phyloP scores from a whole-genome alignment of 2,329 filamentous ascomycete species.

The Fusarium brachygibbosum region DNA sequence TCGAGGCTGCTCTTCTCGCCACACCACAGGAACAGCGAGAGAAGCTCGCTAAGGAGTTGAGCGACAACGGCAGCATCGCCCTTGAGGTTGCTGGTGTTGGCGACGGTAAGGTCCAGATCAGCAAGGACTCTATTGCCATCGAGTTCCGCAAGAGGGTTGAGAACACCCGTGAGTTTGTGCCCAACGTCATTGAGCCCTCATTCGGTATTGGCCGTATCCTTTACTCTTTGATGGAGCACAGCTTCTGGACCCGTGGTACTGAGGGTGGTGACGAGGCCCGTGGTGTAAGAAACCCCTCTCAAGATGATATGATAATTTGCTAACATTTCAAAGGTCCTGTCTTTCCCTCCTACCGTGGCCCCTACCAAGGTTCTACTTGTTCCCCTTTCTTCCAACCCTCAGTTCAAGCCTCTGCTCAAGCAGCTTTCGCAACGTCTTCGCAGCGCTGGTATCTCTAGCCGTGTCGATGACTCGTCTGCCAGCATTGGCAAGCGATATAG shows the following conservation, averaged over 20 bases:
- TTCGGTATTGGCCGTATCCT: constrained; percentile 97
- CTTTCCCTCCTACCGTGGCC: constrained; percentile 75
- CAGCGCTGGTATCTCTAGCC: constrained; percentile 81
- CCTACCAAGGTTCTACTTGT: constrained; percentile 96
- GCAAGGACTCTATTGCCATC: constrained; percentile 83
- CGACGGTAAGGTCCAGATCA: constrained; percentile 82
- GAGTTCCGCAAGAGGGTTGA: constrained; percentile 86
- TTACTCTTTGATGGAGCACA: constrained; percentile 93
- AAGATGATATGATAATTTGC: neutral
- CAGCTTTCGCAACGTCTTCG: constrained; percentile 82
- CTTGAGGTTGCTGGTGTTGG: constrained; percentile 77
- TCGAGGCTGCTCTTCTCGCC: constrained; percentile 82
- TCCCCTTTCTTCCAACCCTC: constrained; percentile 83
- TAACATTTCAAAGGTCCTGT: constrained; percentile 61
- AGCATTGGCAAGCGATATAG: constrained; percentile 96
- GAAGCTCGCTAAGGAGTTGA: constrained; percentile 80
- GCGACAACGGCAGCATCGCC: constrained; percentile 79
- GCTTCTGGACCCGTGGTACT: constrained; percentile 86
- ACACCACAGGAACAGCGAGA: constrained; percentile 86
- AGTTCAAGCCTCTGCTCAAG: constrained; percentile 83
- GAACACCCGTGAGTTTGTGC: constrained; percentile 90
- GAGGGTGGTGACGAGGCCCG: constrained; percentile 78
- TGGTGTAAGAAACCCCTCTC: constrained; percentile 73
- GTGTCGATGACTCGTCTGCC: constrained; percentile 89
- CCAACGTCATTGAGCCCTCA: constrained; percentile 96